Base-by-base conservation (phyloP, 345 rosid genomes). In the Gossypium arboreum region DNA sequence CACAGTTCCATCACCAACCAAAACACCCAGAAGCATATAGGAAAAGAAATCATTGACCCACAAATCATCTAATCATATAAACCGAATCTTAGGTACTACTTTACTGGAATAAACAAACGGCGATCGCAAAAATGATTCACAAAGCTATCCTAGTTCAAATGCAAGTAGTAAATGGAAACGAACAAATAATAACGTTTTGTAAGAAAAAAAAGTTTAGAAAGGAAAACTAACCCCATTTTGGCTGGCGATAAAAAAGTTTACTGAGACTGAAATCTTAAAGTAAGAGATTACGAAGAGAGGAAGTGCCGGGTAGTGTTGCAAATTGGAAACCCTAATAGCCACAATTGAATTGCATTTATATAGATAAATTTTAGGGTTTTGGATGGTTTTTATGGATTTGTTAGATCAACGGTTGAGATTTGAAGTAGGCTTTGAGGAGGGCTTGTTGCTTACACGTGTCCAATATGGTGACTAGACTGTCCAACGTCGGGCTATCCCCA, bases 171-270 rank as follows among this genome's bases (percentile, higher is more conserved):
- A 13, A 25, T 16, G 9, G 44, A 50, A 18, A 41, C 24, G 63
- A 52, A 39, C 27, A 34, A 39, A 71, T 3, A 56, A 39, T 12
- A 29, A 55, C 7, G 9, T 9, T 11, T 61, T 9, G 18, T 2
- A 1, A 6, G 20, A n/a, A 58, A 62, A 18, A 0, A 15, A 8
- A 72, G 34, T 2, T 0, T 3, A 41, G 22, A 17, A n/a, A 17
- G 7, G 18, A 24, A 34, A 51, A 39, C 75, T 44, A 1, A 74
- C 81, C 83, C 83, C 83, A 81, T 81, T 74, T 62, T 74, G 12
- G 20, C 68, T 50, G 44, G 34, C 2, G 50, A 9, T 9, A 6
- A n/a, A 57, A 68, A 22, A 45, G 18, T 43, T 12, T 22, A 72
- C 75, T 39, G 51, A 18, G 54, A 43, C 18, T 20, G 73, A 64